phyloP scores from a whole-genome alignment of 768 basidiomycete species.

The Sistotremastrum suecicum region DNA sequence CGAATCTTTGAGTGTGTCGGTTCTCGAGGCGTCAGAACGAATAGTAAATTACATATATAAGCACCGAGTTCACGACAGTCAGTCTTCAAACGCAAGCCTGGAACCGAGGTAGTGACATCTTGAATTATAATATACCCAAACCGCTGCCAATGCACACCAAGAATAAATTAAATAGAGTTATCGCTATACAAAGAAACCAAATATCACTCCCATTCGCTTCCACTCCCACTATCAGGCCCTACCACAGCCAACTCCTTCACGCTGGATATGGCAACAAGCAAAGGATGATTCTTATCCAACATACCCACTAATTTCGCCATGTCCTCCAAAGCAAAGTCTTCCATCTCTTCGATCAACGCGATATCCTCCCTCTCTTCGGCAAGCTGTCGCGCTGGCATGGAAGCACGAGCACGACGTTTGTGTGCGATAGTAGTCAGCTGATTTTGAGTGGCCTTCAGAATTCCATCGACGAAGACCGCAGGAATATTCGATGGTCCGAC shows the following conservation, averaged over 20 bases:
- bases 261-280: slow-evolving; percentile 56
- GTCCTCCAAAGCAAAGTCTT: slow-evolving; percentile 70
- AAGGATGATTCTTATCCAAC: slow-evolving; percentile 45
- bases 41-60: too few relatives aligned
- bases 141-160: too few relatives aligned
- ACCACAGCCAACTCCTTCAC: slow-evolving; percentile 53
- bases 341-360: slow-evolving; percentile 65
- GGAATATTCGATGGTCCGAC: slow-evolving; percentile 40
- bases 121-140: too few relatives aligned
- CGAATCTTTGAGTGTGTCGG: too few relatives aligned
- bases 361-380: slow-evolving; percentile 53
- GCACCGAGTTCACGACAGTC: too few relatives aligned
- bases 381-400: slow-evolving; percentile 16
- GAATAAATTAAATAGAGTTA: too few relatives aligned
- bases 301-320: slow-evolving; percentile 48
- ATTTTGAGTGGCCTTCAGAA: slow-evolving; percentile 57
- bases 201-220: slow-evolving; percentile 7
- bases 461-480: slow-evolving; percentile 33
- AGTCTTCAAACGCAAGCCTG: too few relatives aligned
- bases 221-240: slow-evolving; percentile 18
- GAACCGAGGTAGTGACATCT: too few relatives aligned
- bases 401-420: slow-evolving; percentile 40
- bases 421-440: slow-evolving; percentile 62
- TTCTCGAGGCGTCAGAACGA: too few relatives aligned
- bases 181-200: too few relatives aligned